Evolutionary conservation across 2,329 filamentous ascomycete species (phyloP).

Genomic region (Colletotrichum sansevieriae): DNA sequence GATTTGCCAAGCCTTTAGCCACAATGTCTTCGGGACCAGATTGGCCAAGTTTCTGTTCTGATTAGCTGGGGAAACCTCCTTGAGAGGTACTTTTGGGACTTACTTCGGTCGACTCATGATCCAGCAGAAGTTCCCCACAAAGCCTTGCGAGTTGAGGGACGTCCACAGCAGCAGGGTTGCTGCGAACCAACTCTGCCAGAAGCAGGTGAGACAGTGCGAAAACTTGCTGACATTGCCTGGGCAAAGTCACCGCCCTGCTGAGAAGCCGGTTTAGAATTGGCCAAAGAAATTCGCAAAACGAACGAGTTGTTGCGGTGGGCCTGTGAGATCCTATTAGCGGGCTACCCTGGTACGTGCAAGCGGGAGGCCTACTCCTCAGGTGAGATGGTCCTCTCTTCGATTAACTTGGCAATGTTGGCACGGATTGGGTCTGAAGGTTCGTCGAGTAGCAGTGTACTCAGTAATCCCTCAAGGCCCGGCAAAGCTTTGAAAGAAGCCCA

Average conservation of each 20-base stretch:
- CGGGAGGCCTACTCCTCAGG: conserved; percentile 30
- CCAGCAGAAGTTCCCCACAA: conserved; percentile 52
- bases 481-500: conserved; percentile 55
- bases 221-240: conserved; percentile 58
- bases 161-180: conserved; percentile 38
- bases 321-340: conserved; percentile 29
- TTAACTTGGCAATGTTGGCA: conserved; percentile 51
- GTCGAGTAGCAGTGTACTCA: conserved; percentile 53
- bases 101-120: conserved; percentile 58
- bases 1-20: conserved; percentile 52
- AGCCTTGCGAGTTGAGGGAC: conserved; percentile 45
- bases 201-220: conserved; percentile 58
- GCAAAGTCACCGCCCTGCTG: conserved; percentile 49
- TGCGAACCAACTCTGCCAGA: conserved; percentile 51
- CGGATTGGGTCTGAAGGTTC: conserved; percentile 54
- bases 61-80: conserved; percentile 24
- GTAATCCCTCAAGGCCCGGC: conserved; percentile 45
- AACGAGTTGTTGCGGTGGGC: conserved; percentile 49
- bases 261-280: conserved; percentile 56
- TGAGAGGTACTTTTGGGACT: conserved; percentile 8
- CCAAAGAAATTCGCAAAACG: conserved; percentile 63
- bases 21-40: conserved; percentile 49
- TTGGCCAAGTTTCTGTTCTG: conserved; percentile 46
- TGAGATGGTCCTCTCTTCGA: conserved; percentile 47
- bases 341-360: conserved; percentile 15